phyloP scores from a whole-genome alignment of 192 early-diverging fungal genomes.

The Entomortierella beljakovae region DNA sequence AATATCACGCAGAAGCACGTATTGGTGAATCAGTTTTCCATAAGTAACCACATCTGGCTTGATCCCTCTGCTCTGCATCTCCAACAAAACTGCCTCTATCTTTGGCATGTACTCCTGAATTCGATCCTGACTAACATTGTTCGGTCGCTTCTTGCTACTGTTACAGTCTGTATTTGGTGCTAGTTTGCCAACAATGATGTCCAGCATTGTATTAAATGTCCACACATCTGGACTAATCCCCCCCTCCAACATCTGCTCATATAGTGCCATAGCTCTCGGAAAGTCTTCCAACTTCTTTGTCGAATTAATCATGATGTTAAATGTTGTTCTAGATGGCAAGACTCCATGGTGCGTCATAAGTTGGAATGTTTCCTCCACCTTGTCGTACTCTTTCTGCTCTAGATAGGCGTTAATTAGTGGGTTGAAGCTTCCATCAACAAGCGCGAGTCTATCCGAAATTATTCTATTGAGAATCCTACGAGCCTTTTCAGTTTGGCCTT shows the following conservation, averaged over 20 bases:
- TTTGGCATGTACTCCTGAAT: slow-evolving; percentile 26
- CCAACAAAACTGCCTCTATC: slow-evolving; percentile 28
- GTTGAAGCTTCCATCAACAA: slow-evolving; percentile 43
- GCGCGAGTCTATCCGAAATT: slow-evolving; percentile 22
- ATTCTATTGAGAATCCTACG: slow-evolving; percentile 40
- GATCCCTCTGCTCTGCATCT: slow-evolving; percentile 37
- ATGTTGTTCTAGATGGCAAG: slow-evolving; percentile 25
- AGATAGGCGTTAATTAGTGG: slow-evolving; percentile 38
- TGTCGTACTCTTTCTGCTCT: slow-evolving; percentile 23
- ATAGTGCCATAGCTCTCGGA: slow-evolving; percentile 22
- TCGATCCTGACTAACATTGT: slow-evolving; percentile 8
- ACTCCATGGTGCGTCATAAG: slow-evolving; percentile 37
- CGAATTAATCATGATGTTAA: slow-evolving; percentile 50
- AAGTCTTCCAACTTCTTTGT: slow-evolving; percentile 24
- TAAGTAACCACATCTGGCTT: slow-evolving; percentile 37
- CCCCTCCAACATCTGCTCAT: slow-evolving; percentile 29
- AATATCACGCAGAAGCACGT: slow-evolving; percentile 39
- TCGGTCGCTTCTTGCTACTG: slow-evolving; percentile 5
- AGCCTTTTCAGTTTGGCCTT: slow-evolving; percentile 37
- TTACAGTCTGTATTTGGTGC: not conserved
- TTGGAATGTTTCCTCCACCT: slow-evolving; percentile 32
- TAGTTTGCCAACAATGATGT: slow-evolving; percentile 20
- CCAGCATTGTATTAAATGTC: slow-evolving; percentile 40
- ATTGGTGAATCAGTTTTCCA: slow-evolving; percentile 45
- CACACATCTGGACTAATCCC: slow-evolving; percentile 38